Base-by-base conservation (phyloP, 345 rosid genomes). In the Noccaea caerulescens region DNA sequence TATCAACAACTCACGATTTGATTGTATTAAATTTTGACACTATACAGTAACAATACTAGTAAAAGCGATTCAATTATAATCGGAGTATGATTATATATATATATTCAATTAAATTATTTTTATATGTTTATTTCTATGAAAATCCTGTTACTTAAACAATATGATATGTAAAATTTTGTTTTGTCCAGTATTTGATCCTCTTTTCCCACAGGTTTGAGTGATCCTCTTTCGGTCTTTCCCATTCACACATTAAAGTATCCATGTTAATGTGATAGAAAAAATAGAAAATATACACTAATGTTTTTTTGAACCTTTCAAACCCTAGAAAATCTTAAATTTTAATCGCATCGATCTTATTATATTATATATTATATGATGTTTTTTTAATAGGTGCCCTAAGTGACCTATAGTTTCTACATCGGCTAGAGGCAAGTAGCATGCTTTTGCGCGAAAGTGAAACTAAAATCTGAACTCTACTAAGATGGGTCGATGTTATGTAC, bases 381-480 rank as follows among this genome's bases (percentile, higher is more conserved):
- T 61, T 33, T 30, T 62, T 49, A 16, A 43, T 58, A 43, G 67
- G 42, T 66, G 50, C 36, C 67, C 68, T 61, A 71, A 18, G 51
- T 66, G 63, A 34, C 46, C 73, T 65, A 66, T 42, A 57, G 23
- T 18, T 65, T 72, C 51, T 25, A 54, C 76, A 64, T 72, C 12
- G 45, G 37, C 60, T 58, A 73, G 63, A 68, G 63, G 27, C 20
- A 62, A 54, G 69, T 68, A 75, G 74, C 79, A 62, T 75, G 79
- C 69, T 75, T 76, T 69, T 76, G 66, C 71, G 79, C 59, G 66
- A 76, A 76, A 76, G 71, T 63, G 66, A 69, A 63, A 63, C 79
- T 55, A 46, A 14, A 52, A 61, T 53, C 65, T 62, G 30, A 62
- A 62, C 60, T 69, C 79, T 76, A 76, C 66, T 54, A 56, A 75